Conservation (phyloP, 768 basidiomycete species). For the Pseudohyphozyma bogoriensis region DNA sequence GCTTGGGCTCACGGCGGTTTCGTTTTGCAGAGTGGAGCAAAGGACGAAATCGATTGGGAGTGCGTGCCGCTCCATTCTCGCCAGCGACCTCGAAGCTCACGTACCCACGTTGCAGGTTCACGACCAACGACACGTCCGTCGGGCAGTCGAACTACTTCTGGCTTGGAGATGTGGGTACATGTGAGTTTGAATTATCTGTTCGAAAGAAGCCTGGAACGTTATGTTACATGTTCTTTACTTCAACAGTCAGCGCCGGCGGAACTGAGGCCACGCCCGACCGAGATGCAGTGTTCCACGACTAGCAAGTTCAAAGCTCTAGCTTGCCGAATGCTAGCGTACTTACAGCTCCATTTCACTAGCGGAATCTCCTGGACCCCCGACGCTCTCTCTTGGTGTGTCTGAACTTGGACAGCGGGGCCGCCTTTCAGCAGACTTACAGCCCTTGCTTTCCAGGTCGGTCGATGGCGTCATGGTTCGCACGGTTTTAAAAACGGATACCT, state of each 20-base stretch:
- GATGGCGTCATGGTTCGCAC: slow-evolving; percentile 31
- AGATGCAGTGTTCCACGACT: slow-evolving; percentile 10
- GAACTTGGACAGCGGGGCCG: neutral
- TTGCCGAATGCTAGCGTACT: accelerated
- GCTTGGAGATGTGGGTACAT: neutral
- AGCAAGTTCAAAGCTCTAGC: neutral
- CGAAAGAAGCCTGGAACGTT: neutral
- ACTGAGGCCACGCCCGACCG: neutral
- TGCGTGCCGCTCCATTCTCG: neutral
- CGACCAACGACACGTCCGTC: neutral
- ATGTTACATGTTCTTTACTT: too few relatives aligned
- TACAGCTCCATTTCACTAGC: neutral
- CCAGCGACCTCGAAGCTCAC: too few relatives aligned
- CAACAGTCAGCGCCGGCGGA: neutral
- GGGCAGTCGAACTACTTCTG: neutral
- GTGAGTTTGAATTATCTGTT: neutral
- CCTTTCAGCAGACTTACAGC: too few relatives aligned
- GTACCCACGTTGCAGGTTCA: slow-evolving; percentile 1
- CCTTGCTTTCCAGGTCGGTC: slow-evolving; percentile 8
- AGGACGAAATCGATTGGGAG: slow-evolving; percentile 24
- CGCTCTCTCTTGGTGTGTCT: slow-evolving; percentile 5
- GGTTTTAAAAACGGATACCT: slow-evolving; percentile 19
- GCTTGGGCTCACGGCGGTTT: neutral
- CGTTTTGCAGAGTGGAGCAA: neutral
- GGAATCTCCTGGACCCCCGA: slow-evolving; percentile 16